These are phyloP conservation scores for Cryptococcus floricola DNA, from an alignment of 1,284 basidiomycete species.

Conservation along the genomic window DNA sequence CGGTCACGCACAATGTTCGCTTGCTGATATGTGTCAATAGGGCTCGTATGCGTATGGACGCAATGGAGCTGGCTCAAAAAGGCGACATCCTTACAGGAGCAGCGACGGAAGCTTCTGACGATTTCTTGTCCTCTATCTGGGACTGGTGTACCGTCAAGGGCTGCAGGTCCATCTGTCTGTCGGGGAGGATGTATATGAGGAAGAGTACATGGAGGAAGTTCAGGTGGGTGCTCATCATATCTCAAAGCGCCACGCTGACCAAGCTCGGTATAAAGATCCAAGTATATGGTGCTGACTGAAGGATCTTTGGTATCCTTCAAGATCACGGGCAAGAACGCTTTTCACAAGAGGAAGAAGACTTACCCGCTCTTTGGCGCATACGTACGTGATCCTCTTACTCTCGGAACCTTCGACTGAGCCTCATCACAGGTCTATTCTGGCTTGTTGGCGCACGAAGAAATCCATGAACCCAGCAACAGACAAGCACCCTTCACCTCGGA, in stretches of 20 bases:
- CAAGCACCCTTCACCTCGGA: constrained; percentile 19
- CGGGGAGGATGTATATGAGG: constrained; percentile 41
- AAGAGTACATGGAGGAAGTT: constrained; percentile 36
- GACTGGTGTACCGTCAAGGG: constrained; percentile 47
- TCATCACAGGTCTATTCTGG: constrained; percentile 40
- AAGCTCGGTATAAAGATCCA: constrained; percentile 17
- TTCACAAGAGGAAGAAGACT: constrained; percentile 27
- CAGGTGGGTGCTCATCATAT: constrained; percentile 24
- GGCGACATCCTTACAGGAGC: constrained; percentile 23
- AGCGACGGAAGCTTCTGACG: constrained; percentile 17
- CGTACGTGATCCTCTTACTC: constrained; percentile 15
- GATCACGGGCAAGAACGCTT: constrained; percentile 22
- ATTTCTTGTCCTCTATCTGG: constrained; percentile 35
- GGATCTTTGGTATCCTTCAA: constrained; percentile 41
- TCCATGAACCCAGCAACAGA: constrained; percentile 23
- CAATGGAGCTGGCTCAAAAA: constrained; percentile 11
- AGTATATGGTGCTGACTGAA: constrained; percentile 33
- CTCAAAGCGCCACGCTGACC: background rate
- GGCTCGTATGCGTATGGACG: constrained; percentile 45
- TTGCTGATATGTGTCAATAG: constrained; percentile 9
- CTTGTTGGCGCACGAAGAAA: constrained; percentile 40
- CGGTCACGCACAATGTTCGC: no score
- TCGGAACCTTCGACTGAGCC: background rate
- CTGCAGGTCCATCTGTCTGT: constrained; percentile 36
- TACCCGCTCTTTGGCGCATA: constrained; percentile 47